phyloP scores from a whole-genome alignment of 306 rosid genomes.

The Inga laurina region DNA sequence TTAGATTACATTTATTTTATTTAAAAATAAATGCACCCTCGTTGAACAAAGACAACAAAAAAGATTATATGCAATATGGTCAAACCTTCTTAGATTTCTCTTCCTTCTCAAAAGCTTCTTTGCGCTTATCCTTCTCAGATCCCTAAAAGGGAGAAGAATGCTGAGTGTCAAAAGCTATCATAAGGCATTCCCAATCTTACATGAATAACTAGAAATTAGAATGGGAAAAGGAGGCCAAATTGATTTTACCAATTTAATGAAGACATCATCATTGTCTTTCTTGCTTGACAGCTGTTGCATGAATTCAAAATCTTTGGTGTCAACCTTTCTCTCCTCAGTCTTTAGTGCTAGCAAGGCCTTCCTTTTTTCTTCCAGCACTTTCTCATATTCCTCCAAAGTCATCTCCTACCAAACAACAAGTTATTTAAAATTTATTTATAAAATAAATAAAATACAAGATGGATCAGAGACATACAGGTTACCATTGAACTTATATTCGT shows the following conservation, averaged over 20 bases:
- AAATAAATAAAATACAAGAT: background rate
- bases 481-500: background rate
- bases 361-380: constrained; percentile 83
- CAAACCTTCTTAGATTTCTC: constrained; percentile 79
- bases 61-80: background rate
- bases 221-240: background rate
- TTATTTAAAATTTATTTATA: background rate
- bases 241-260: constrained; percentile 71
- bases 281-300: constrained; percentile 89
- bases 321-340: constrained; percentile 87
- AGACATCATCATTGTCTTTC: constrained; percentile 74
- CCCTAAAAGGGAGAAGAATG: constrained; percentile 49
- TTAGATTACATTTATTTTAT: background rate
- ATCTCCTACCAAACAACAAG: constrained; percentile 60
- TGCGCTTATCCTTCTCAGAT: constrained; percentile 88
- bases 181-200: background rate
- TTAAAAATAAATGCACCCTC: background rate
- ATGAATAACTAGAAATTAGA: background rate
- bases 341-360: constrained; percentile 75
- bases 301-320: constrained; percentile 71
- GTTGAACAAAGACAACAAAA: background rate
- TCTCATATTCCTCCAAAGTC: constrained; percentile 96
- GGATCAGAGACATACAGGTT: background rate
- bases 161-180: background rate
- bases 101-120: constrained; percentile 80